Base-by-base conservation (phyloP, 441 rosid genomes). In the Euphorbia celastroides region DNA sequence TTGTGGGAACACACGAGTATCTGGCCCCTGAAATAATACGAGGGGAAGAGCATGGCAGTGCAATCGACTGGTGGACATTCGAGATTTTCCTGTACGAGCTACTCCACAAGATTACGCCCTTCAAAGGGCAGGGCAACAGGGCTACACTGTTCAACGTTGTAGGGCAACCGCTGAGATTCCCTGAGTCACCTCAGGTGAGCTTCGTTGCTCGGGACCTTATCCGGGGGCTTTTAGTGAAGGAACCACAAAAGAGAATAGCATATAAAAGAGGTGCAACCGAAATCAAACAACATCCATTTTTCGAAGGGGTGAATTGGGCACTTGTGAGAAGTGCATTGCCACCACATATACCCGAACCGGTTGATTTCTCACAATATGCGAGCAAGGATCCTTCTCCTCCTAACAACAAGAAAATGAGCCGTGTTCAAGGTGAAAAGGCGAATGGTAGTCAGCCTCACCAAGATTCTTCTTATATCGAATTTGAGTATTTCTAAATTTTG, bases 11-110 rank as follows among this genome's bases (percentile, higher is more conserved):
- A 2, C 96, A 92, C 61, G 97, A 92, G 72, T 92, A 92, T 50
- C 72, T 92, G 67, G 96, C 96, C 26, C 96, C 94, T 0, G 95
- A 92, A 70, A 92, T 92, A 60, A 80, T 92, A 50, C 82, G 93
- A 0, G 98, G 98, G 28, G 93, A 92, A 66, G 98, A 96, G 16
- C 98, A 92, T 41, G 96, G 98, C 5, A 89, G 96, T 67, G 98
- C 96, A 13, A 96, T 92, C 2, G 96, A 92, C 71, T 92, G 98
- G 98, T 92, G 95, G 96, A 92, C 95, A 0, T 84, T 83, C 0
- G 96, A 95, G 3, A 89, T 92, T 27, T 92, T 92, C 76, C 65
- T 92, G 9, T 92, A 89, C 61, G 98, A 92, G 56, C 84, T 89
- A 5, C 70, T 92, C 67, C 85, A 85, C 26, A 96, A 93, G 46